A percentile compares a stretch with the other conserved stretches of the same genome.
phyloP scores from a whole-genome alignment of 2,329 filamentous ascomycete genomes.

The Colletotrichum sojae region DNA sequence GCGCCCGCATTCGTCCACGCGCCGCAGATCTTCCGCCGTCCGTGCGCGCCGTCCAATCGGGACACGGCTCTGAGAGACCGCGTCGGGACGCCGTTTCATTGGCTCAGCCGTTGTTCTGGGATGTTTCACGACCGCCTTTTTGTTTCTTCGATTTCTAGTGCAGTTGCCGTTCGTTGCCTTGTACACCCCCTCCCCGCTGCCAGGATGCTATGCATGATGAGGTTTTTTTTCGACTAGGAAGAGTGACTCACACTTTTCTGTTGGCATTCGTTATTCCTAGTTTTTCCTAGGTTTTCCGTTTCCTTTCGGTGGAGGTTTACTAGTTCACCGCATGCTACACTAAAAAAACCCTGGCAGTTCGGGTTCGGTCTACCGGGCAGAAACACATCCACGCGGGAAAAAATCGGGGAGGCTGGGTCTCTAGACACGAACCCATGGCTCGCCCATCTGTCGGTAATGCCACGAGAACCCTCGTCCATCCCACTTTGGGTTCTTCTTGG shows the following conservation, averaged over 20 bases:
- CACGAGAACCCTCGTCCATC: not conserved
- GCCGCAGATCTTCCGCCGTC: constrained; percentile 19
- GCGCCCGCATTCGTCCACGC: constrained; percentile 24
- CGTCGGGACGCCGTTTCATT: constrained; percentile 33
- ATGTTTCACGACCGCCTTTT: constrained; percentile 41
- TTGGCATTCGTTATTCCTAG: not conserved
- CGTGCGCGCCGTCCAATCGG: constrained; percentile 35
- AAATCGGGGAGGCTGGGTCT: constrained; percentile 27
- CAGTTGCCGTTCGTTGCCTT: too few species aligned
- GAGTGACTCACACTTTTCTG: constrained; percentile 30
- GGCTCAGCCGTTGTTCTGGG: constrained; percentile 37
- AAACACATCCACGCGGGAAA: constrained; percentile 9
- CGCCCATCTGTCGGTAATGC: not conserved
- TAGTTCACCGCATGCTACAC: not conserved
- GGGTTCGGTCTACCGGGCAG: not conserved
- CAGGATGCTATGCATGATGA: constrained; percentile 24
- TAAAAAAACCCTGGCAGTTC: constrained; percentile 7
- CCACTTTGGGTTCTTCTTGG: constrained; percentile 4
- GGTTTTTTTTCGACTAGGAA: constrained; percentile 14
- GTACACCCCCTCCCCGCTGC: not conserved
- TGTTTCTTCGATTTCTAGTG: constrained; percentile 26
- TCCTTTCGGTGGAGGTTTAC: not conserved
- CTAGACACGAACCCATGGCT: not conserved
- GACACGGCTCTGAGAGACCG: constrained; percentile 5
- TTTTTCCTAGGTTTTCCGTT: not conserved